Evolutionary conservation across 208 protist genomes (phyloP).

Genomic region (Angomonas deanei): DNA sequence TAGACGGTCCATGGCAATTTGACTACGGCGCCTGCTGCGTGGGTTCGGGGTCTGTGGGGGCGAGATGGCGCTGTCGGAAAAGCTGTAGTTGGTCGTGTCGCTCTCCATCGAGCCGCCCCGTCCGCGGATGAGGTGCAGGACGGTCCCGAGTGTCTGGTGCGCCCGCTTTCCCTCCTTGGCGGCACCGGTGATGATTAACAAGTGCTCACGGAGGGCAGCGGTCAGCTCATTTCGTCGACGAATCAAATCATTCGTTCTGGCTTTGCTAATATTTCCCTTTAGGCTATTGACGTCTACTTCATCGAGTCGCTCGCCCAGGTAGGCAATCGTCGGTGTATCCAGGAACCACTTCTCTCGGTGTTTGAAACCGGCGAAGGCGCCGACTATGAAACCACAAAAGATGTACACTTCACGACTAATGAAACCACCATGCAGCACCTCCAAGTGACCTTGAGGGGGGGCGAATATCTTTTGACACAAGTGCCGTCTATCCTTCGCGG

Average conservation of each 20-base stretch:
- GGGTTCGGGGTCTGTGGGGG: too few species aligned
- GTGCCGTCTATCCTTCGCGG: not conserved
- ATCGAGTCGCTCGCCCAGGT: slow-evolving; percentile 23
- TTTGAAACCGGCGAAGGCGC: slow-evolving; percentile 17
- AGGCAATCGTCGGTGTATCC: slow-evolving; percentile 35
- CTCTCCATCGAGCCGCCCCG: not conserved
- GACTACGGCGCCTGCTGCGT: not conserved
- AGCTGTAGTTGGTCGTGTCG: not conserved
- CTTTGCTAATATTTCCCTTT: slow-evolving; percentile 14
- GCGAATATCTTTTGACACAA: slow-evolving; percentile 19
- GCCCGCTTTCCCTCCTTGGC: not conserved
- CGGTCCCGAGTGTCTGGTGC: not conserved
- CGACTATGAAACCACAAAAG: slow-evolving; percentile 20
- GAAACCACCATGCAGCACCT: slow-evolving; percentile 31
- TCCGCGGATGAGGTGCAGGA: not conserved
- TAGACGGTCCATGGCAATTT: slow-evolving; percentile 27
- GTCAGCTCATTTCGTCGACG: slow-evolving; percentile 23
- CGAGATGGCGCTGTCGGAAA: not conserved
- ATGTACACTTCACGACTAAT: slow-evolving; percentile 17
- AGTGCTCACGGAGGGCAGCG: slow-evolving; percentile 27
- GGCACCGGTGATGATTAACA: slow-evolving; percentile 25
- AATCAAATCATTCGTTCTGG: slow-evolving; percentile 20
- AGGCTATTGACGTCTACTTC: slow-evolving; percentile 10
- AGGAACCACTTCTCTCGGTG: slow-evolving; percentile 39
- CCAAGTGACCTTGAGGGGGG: slow-evolving; percentile 27